Conservation (phyloP, 179 eudicot genomes). For the Drosera spatulata region DNA sequence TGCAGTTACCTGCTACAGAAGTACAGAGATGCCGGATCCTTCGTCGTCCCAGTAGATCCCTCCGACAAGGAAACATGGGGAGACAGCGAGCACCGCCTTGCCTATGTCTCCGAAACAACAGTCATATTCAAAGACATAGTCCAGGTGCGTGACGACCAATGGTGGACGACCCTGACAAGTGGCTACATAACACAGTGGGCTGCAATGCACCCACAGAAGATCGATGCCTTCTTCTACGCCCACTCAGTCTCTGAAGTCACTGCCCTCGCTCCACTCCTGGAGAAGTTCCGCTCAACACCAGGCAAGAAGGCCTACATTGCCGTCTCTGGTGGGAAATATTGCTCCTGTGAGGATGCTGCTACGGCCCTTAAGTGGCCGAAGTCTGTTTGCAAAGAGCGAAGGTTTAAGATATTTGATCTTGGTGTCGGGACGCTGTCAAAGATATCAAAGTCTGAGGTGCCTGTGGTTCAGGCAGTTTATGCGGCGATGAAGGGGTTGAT, state of each 20-base stretch:
- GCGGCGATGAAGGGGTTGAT: slow-evolving; percentile 85
- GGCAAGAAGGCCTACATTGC: slow-evolving; percentile 90
- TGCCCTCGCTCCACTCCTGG: slow-evolving; percentile 65
- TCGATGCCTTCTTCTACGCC: slow-evolving; percentile 83
- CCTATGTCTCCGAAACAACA: slow-evolving; percentile 85
- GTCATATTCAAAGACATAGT: slow-evolving; percentile 85
- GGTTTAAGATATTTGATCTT: slow-evolving; percentile 86
- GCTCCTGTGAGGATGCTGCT: slow-evolving; percentile 82
- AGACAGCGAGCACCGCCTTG: slow-evolving; percentile 89
- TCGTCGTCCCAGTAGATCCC: slow-evolving; percentile 78
- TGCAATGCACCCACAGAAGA: slow-evolving; percentile 88
- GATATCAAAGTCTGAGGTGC: slow-evolving; percentile 69
- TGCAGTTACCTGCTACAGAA: slow-evolving; percentile 93
- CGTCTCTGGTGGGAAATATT: slow-evolving; percentile 61
- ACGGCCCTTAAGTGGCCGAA: slow-evolving; percentile 69
- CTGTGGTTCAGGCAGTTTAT: slow-evolving; percentile 67
- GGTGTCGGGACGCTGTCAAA: slow-evolving; percentile 54
- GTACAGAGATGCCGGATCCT: slow-evolving; percentile 80
- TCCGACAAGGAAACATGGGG: slow-evolving; percentile 98
- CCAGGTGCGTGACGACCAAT: slow-evolving; percentile 88
- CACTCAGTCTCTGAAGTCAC: slow-evolving; percentile 67
- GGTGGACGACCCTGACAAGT: slow-evolving; percentile 89
- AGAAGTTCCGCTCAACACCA: slow-evolving; percentile 57
- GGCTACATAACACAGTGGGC: slow-evolving; percentile 98
- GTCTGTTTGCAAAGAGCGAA: slow-evolving; percentile 64